A percentile compares a stretch with the other conserved stretches of the same genome.
phyloP scores from a whole-genome alignment of 2,329 filamentous ascomycete genomes.

The Escovopsis sp. region DNA sequence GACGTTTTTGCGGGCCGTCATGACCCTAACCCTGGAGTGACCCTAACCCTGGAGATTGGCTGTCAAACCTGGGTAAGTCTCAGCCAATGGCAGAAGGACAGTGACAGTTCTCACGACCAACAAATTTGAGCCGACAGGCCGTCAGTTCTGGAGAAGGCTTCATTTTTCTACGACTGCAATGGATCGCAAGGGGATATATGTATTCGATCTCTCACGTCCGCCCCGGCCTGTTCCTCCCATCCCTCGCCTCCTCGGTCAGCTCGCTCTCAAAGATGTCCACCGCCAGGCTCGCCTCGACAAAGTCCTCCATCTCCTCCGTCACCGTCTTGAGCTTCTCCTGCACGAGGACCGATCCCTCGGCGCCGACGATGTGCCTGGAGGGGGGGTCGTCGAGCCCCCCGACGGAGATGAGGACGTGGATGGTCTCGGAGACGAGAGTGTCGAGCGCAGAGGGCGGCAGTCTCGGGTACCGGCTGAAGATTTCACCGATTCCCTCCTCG shows the following conservation, averaged over 20 bases:
- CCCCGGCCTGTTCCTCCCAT: slow-evolving; percentile 18
- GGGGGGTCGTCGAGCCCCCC: slow-evolving; percentile 94
- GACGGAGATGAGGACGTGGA: slow-evolving; percentile 81
- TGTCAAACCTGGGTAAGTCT: too few species aligned
- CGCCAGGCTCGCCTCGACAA: slow-evolving; percentile 75
- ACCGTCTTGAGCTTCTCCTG: slow-evolving; percentile 96
- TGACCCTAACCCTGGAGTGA: background rate
- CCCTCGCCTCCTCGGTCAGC: slow-evolving; percentile 35
- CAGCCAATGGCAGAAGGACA: too few species aligned
- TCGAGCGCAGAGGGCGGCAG: slow-evolving; percentile 55
- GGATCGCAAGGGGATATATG: too few species aligned
- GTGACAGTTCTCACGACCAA: too few species aligned
- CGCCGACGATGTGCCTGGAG: slow-evolving; percentile 82
- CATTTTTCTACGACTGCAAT: too few species aligned
- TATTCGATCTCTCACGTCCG: too few species aligned
- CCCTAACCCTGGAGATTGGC: too few species aligned
- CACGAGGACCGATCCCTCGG: slow-evolving; percentile 73
- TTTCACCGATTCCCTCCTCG: slow-evolving; percentile 23
- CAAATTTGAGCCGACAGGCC: too few species aligned
- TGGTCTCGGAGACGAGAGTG: slow-evolving; percentile 69
- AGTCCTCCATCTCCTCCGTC: slow-evolving; percentile 91
- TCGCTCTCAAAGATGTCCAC: slow-evolving; percentile 60
- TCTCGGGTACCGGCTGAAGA: slow-evolving; percentile 58
- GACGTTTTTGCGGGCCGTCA: background rate
- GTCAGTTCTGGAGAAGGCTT: too few species aligned